Evolutionary conservation across 495 filamentous ascomycete genomes (phyloP).

Genomic region (Podospora bellae-mahoneyi): DNA sequence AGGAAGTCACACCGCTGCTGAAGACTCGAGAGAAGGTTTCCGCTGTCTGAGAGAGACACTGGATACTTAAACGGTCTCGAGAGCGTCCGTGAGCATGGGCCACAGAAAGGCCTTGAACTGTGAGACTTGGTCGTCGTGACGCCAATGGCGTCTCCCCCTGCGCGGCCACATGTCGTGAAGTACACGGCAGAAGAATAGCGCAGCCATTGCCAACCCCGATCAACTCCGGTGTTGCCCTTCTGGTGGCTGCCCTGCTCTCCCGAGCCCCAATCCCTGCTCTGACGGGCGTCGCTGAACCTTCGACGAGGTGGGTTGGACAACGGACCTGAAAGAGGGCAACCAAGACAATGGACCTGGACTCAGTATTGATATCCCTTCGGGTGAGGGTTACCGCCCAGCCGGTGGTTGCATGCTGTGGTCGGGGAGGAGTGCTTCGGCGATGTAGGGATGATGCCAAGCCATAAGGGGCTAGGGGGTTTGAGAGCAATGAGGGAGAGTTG

Average conservation of each 20-base stretch:
- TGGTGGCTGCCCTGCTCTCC: not conserved
- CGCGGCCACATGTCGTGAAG: slow-evolving; percentile 22
- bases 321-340: not conserved
- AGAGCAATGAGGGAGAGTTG: not conserved
- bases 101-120: not conserved
- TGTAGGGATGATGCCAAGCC: not conserved
- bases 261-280: not conserved
- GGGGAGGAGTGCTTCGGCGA: not conserved
- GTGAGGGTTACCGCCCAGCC: slow-evolving; percentile 8
- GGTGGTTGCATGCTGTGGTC: not conserved
- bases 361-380: slow-evolving; percentile 2
- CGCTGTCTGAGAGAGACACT: slow-evolving; percentile 8
- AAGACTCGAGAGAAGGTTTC: slow-evolving; percentile 3
- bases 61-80: slow-evolving; percentile 13
- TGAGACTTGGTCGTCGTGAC: slow-evolving; percentile 3
- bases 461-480: not conserved
- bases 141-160: slow-evolving; percentile 8
- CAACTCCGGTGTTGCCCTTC: slow-evolving; percentile 14
- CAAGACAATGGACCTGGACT: not conserved
- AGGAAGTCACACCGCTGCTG: slow-evolving; percentile 9
- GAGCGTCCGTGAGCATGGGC: not conserved
- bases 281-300: not conserved
- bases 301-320: not conserved
- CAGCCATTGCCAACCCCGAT: slow-evolving; percentile 13
- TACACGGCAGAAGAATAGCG: slow-evolving; percentile 15